Evolutionary conservation across 768 basidiomycete genomes (phyloP), one percentile per base, ranked within the genome.

Genomic region (Erythrobasidium yunnanense): DNA sequence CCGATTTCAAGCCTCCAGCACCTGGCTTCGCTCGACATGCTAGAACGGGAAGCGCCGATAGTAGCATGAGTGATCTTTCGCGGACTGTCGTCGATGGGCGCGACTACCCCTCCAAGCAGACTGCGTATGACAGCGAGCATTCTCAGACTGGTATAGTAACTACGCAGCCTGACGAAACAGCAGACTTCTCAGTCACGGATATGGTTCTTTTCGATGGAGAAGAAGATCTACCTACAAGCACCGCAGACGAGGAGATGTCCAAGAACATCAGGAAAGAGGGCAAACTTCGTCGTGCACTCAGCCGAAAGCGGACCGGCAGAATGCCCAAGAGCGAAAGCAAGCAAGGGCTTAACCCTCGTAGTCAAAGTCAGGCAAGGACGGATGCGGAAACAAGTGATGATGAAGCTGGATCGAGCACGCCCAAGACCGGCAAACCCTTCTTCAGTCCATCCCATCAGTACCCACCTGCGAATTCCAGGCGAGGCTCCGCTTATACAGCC

Each of bases 131-230:
- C 5, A n/a, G 50, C 45, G 20, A 65, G 47, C 33, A 20, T 22
- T 22, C 23, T 51, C n/a, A 55, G n/a, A n/a, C n/a, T n/a, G n/a
- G n/a, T n/a, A n/a, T n/a, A n/a, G n/a, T n/a, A n/a, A n/a, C n/a
- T n/a, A n/a, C n/a, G n/a, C n/a, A n/a, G n/a, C 46, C 22, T n/a
- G 23, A 27, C 29, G 17, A 34, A 25, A 68, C 66, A 30, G 67
- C 33, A 32, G 53, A 57, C 27, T 74, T 77, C 23, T 73, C 75
- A n/a, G 79, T 82, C 0, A 75, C 85, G 3, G 85, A 88, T 69
- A 76, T 85, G 66, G 86, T 86, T 3, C 85, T 87, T 71, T 89
- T 87, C 71, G 85, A 88, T 67, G 87, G 86, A 25, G 87, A 89
- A 68, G 78, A 84, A 46, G 78, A 78, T 62, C 83, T 86, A 66